Conservation (phyloP, 371 early-diverging fungal genomes). For the Basidiobolus meristosporus region DNA sequence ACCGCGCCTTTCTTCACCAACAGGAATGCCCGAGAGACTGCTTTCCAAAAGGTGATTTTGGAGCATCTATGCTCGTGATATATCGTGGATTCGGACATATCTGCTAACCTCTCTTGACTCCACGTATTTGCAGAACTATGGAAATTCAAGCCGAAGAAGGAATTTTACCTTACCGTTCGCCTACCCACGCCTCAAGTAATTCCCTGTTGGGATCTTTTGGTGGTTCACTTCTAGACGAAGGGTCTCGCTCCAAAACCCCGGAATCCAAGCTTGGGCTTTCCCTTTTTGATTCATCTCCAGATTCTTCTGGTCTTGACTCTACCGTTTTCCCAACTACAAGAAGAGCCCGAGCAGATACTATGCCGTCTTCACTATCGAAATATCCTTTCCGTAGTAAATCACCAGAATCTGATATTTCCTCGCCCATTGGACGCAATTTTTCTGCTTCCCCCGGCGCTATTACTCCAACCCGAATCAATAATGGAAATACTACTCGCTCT, state of each 20-base stretch:
- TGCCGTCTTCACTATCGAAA: constrained; percentile 39
- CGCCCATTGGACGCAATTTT: constrained; percentile 5
- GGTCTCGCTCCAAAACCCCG: constrained; percentile 3
- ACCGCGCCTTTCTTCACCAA: too few relatives aligned
- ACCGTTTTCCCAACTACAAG: constrained; percentile 10
- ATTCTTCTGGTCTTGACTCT: not conserved
- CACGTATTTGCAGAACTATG: constrained; percentile 1
- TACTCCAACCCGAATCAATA: constrained; percentile 19
- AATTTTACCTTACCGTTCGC: constrained; percentile 5
- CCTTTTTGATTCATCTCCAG: not conserved
- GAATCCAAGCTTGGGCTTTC: constrained; percentile 3
- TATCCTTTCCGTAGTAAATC: constrained; percentile 13
- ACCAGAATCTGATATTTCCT: constrained; percentile 7
- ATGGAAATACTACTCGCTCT: constrained; percentile 19
- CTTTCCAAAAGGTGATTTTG: too few relatives aligned
- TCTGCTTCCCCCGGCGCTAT: constrained; percentile 7
- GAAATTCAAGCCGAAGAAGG: constrained; percentile 10
- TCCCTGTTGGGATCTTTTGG: constrained; percentile 2
- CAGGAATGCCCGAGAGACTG: too few relatives aligned
- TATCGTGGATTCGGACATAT: too few relatives aligned
- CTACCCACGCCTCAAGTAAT: constrained; percentile 2
- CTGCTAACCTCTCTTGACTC: too few relatives aligned
- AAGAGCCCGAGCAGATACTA: constrained; percentile 57
- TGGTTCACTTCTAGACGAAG: constrained; percentile 3
- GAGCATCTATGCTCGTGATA: too few relatives aligned